These are phyloP conservation scores for Petunia axillaris DNA, from an alignment of 257 asterid genomes.

Conservation along the genomic window DNA sequence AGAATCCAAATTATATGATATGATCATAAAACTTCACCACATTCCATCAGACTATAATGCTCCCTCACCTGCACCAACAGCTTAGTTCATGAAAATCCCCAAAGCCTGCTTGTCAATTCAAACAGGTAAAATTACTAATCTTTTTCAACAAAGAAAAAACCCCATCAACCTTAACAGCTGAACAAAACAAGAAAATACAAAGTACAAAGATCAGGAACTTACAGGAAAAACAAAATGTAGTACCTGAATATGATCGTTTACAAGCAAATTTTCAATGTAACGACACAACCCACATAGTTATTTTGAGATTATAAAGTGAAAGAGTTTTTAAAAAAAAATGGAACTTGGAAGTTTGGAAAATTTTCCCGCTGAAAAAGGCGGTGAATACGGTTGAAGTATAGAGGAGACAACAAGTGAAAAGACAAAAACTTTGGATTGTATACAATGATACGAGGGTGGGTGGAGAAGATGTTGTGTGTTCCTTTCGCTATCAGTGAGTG, in stretches of 20 bases:
- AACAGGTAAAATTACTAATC: not conserved
- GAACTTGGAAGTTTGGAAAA: slow-evolving; percentile 5
- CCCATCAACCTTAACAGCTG: too few relatives aligned
- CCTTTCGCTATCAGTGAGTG: too few relatives aligned
- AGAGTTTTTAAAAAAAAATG: not conserved
- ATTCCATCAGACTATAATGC: not conserved
- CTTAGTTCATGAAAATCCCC: not conserved
- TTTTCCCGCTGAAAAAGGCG: slow-evolving; percentile 75
- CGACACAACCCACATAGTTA: too few relatives aligned
- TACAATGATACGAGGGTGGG: slow-evolving; percentile 45
- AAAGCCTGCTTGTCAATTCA: not conserved
- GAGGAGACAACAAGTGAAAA: slow-evolving; percentile 20
- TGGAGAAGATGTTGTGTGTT: not conserved
- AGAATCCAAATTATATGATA: too few relatives aligned
- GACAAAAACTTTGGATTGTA: slow-evolving; percentile 68
- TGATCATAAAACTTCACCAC: not conserved
- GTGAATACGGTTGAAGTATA: slow-evolving; percentile 52
- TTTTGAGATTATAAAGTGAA: not conserved
- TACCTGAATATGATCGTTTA: too few relatives aligned
- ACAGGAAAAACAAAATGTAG: too few relatives aligned
- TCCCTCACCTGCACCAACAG: not conserved
- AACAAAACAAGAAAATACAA: too few relatives aligned
- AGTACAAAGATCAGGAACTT: too few relatives aligned
- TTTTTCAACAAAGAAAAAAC: not conserved
- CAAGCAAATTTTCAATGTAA: too few relatives aligned